Evolutionary conservation across 1,139 yeast species (phyloP), one percentile per base, ranked within the genome.

Genomic region (Sugiyamaella novakii): DNA sequence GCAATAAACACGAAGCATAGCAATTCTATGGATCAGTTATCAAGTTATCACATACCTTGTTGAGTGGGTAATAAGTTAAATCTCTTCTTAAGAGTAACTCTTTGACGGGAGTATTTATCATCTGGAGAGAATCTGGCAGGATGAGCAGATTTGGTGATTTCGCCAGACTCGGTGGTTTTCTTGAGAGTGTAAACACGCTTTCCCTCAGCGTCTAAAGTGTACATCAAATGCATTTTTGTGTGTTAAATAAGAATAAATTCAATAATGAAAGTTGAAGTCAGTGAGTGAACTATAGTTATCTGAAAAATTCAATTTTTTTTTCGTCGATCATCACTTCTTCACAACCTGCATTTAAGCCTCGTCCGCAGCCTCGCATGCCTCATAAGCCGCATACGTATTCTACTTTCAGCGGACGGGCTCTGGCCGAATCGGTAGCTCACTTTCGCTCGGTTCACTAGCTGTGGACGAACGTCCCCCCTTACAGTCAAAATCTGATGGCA

Each of bases 81-180:
- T 77, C 98, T 85, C 80, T 88, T 92, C 83, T 94, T 94, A 68
- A 94, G 80, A 47, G 98, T 92, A 47, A 92, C 97, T 80, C 99
- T 87, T 75, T 94, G 98, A 79, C 97, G 86, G 51, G 98, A 92
- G 78, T 88, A 92, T 75, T 92, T 92, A 80, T 92, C 99, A 69
- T 92, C 99, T 62, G 99, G 99, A 43, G 98, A 92, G 72, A 92
- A 92, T 73, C 99, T 83, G 50, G 99, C 98, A 56, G 99, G 99
- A 72, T 94, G 99, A 28, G 98, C 98, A 59, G 96, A 87, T 76
- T 89, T 88, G 69, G 99, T 94, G 77, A 92, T 89, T 71, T 89
- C 96, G 56, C 98, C 98, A 8, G 76, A 73, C 55, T 78, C 89
- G 47, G 95, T 83, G 61, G 68, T 59, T 76, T 94, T 94, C 73